Base-by-base conservation (phyloP, 805 yeast species). In the Metschnikowia kunwiensis region DNA sequence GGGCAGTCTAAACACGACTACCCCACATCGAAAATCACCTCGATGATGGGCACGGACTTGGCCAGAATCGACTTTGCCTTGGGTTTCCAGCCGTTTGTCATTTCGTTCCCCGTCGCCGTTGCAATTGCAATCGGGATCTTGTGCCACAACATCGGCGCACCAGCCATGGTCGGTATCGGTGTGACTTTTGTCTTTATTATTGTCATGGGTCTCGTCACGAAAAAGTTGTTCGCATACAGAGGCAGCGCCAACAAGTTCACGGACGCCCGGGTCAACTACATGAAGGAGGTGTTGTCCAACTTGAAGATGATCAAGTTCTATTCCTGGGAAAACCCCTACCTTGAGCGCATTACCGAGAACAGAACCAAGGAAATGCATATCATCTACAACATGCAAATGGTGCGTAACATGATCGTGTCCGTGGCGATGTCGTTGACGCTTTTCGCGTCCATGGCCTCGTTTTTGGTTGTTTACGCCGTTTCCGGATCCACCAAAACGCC, bases 311-410 rank as follows among this genome's bases (percentile, higher is more conserved):
- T 89, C 58, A 89, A 89, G 63, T 84, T 75, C 57, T 89, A 88
- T 57, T 85, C 94, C 1, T 89, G 96, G 96, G 97, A 89, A 61
- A 70, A 69, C 21, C 88, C 96, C 1, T 89, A 86, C 55, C 70
- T 70, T 36, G 57, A 70, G 7, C 64, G 72, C 34, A 72, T 89
- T 23, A 53, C 75, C 11, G 70, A 66, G 9, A 67, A 76, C 18
- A 75, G 97, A 55, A 50, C 54, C 0, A 53, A 64, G 14, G 97
- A 88, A 60, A 79, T 85, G 74, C 48, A 52, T 4, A 65, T 68
- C 33, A 72, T 89, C 41, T 71, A 78, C 44, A 66, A 62, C 35
- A 75, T 86, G 68, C 89, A 84, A 51, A 66, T 79, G 27, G 56
- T 77, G 19, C 77, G 89, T 55, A 84, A 77, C 48, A 44, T 70